These are phyloP conservation scores for Protomyces gravidus DNA, from an alignment of 1,139 yeast species.

Conservation along the genomic window DNA sequence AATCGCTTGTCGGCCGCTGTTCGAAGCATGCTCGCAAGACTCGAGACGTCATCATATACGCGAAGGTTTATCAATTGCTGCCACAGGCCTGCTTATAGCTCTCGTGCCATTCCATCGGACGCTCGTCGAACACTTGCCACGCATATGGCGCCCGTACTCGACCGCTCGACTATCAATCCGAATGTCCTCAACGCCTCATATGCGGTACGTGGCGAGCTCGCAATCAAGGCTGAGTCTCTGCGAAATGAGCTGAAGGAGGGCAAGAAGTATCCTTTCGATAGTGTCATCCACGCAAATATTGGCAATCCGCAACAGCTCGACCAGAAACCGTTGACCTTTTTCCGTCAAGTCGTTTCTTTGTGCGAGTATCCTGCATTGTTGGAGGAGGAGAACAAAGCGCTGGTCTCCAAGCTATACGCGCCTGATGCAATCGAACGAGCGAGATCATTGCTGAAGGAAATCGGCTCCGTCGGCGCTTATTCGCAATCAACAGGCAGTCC, in stretches of 20 bases:
- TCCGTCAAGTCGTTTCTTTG: slow-evolving; percentile 80
- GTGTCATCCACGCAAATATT: slow-evolving; percentile 82
- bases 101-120: neutral
- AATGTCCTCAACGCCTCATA: slow-evolving; percentile 79
- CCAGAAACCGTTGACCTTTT: slow-evolving; percentile 91
- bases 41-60: neutral
- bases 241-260: slow-evolving; percentile 49
- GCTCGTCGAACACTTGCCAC: neutral
- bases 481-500: slow-evolving; percentile 86
- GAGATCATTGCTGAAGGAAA: slow-evolving; percentile 50
- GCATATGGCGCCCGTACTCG: slow-evolving; percentile 34
- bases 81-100: too few relatives aligned
- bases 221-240: slow-evolving; percentile 87
- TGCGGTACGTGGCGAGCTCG: slow-evolving; percentile 91
- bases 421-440: slow-evolving; percentile 74
- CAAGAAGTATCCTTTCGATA: slow-evolving; percentile 62
- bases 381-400: slow-evolving; percentile 38
- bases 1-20: too few relatives aligned
- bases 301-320: slow-evolving; percentile 97
- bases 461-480: slow-evolving; percentile 90
- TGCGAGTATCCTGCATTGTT: slow-evolving; percentile 78
- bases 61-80: neutral
- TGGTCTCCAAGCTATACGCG: slow-evolving; percentile 49
- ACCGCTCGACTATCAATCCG: slow-evolving; percentile 58
- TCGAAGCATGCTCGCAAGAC: too few relatives aligned